A percentile compares a stretch with the other conserved stretches of the same genome.
Conservation (phyloP, 208 protist genomes). For the Trypanosoma mega region DNA sequence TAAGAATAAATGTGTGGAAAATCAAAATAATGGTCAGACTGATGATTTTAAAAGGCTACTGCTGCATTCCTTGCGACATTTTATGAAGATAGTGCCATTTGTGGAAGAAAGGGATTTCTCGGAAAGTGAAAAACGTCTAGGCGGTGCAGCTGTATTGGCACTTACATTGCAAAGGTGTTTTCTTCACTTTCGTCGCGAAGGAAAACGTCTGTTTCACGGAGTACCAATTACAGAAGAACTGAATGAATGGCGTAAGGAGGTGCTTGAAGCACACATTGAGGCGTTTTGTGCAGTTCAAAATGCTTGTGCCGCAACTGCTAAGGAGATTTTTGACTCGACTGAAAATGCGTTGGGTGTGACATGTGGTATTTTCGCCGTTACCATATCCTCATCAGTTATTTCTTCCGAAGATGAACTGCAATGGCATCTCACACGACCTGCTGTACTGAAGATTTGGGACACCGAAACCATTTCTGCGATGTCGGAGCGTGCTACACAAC, state of each 20-base stretch:
- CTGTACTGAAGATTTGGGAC: neutral
- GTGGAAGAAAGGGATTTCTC: constrained; percentile 2
- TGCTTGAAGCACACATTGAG: constrained; percentile 12
- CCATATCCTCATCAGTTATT: constrained; percentile 5
- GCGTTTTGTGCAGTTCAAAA: no score
- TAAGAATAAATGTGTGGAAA: no score
- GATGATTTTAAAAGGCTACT: no score
- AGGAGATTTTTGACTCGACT: constrained; percentile 6
- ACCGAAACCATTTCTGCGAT: neutral
- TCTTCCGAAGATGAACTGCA: constrained; percentile 10
- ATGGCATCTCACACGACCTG: constrained; percentile 7
- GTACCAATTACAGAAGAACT: neutral
- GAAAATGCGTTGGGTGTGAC: neutral
- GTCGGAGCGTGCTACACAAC: neutral
- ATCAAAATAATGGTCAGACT: no score
- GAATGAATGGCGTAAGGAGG: constrained; percentile 12
- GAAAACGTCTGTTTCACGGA: neutral
- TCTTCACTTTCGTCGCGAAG: constrained; percentile 9
- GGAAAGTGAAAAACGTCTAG: neutral
- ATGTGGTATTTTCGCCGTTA: neutral
- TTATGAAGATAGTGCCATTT: no score
- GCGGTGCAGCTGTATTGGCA: neutral
- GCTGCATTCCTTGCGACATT: no score
- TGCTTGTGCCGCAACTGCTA: no score
- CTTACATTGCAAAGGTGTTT: constrained; percentile 4